Conservation (phyloP, 805 yeast genomes). For the Wickerhamia fluorescens region DNA sequence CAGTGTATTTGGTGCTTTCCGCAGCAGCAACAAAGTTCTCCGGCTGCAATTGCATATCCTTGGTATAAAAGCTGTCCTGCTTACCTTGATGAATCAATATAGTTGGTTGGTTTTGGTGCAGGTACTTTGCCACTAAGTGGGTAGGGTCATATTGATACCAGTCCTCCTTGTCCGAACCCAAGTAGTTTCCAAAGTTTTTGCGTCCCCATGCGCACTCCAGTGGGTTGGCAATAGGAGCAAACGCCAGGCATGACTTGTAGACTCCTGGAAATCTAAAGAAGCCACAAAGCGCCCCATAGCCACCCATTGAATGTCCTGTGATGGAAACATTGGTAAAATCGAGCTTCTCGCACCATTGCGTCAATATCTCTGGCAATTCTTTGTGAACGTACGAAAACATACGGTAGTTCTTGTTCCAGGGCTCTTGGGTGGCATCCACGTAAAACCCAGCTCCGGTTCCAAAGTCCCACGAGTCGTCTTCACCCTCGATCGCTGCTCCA, state of each 20-base stretch:
- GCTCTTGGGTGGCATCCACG: slow-evolving; percentile 70
- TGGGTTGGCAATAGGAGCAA: slow-evolving; percentile 87
- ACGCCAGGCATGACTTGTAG: slow-evolving; percentile 79
- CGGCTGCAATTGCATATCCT: slow-evolving; percentile 63
- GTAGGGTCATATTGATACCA: slow-evolving; percentile 88
- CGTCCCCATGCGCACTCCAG: slow-evolving; percentile 77
- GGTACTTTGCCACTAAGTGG: slow-evolving; percentile 52
- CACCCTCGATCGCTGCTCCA: slow-evolving; percentile 72
- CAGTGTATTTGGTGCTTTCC: slow-evolving; percentile 50
- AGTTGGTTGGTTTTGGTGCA: slow-evolving; percentile 39
- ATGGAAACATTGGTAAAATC: slow-evolving; percentile 65
- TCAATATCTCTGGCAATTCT: slow-evolving; percentile 57
- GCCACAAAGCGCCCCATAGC: slow-evolving; percentile 79
- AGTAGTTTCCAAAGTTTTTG: slow-evolving; percentile 73
- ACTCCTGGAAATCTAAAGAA: slow-evolving; percentile 60
- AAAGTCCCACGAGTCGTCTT: slow-evolving; percentile 78
- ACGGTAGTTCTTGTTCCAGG: slow-evolving; percentile 66
- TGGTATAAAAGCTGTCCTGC: slow-evolving; percentile 62
- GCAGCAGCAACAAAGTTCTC: slow-evolving; percentile 61
- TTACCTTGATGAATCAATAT: slow-evolving; percentile 82
- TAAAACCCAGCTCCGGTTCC: slow-evolving; percentile 97
- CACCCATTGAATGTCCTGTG: slow-evolving; percentile 99
- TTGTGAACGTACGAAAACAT: slow-evolving; percentile 80
- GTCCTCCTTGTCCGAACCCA: slow-evolving; percentile 51
- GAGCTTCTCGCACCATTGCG: slow-evolving; percentile 36